phyloP scores from a whole-genome alignment of 768 basidiomycete genomes.

The Cystofilobasidium ferigula region DNA sequence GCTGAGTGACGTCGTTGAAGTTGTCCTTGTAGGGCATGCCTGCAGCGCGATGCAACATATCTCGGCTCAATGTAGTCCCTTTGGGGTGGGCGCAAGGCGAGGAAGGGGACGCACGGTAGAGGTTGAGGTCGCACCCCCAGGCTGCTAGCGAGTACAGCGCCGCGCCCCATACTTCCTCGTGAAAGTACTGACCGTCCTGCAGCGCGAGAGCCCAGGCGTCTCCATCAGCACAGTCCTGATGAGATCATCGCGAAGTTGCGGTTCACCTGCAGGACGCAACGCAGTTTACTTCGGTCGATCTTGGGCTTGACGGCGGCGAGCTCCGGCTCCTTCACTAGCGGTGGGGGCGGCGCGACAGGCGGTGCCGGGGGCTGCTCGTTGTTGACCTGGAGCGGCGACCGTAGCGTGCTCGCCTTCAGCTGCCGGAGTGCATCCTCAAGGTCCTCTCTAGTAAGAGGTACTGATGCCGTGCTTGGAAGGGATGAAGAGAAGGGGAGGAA shows the following conservation, averaged over 20 bases:
- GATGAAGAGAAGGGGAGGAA: background rate
- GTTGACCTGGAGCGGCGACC: no score
- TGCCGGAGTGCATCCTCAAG: background rate
- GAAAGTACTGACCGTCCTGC: background rate
- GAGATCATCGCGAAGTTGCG: background rate
- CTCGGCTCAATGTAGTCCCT: background rate
- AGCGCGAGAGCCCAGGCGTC: background rate
- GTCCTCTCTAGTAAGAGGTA: no score
- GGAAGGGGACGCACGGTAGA: background rate
- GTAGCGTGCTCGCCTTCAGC: no score
- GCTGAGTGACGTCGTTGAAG: background rate
- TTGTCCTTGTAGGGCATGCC: background rate
- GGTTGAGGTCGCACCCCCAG: background rate
- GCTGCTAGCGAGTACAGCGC: background rate
- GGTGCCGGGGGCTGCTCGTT: no score
- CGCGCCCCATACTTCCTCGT: constrained; percentile 1
- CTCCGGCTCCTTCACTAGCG: background rate
- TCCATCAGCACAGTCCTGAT: background rate
- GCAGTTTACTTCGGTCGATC: background rate
- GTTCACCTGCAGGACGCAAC: background rate
- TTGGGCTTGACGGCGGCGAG: background rate
- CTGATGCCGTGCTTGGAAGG: no score
- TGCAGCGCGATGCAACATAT: background rate
- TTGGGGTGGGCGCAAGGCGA: background rate
- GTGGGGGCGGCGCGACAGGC: no score